These are phyloP conservation scores for Phytophthora constricta DNA, from an alignment of 352 stramenopile genomes.

Conservation along the genomic window DNA sequence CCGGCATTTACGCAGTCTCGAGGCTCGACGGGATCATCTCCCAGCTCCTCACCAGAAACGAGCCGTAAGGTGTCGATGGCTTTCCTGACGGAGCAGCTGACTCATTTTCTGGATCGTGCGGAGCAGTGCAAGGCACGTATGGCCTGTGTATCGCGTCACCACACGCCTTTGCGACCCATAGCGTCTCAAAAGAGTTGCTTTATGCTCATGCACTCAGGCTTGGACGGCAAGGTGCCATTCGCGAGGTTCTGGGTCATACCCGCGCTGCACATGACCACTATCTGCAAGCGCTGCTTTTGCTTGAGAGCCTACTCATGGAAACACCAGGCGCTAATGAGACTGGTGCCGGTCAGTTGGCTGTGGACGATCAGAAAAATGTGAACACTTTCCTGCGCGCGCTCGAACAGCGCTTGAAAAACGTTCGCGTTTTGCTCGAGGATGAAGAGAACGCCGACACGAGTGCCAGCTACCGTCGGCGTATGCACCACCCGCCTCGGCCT, in stretches of 20 bases:
- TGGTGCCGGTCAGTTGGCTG: slow-evolving; percentile 24
- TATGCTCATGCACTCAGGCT: slow-evolving; percentile 70
- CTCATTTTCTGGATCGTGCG: slow-evolving; percentile 62
- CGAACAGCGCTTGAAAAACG: slow-evolving; percentile 60
- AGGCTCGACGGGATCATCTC: slow-evolving; percentile 27
- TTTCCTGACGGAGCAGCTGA: slow-evolving; percentile 69
- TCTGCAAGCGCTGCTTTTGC: slow-evolving; percentile 59
- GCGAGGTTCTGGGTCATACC: slow-evolving; percentile 72
- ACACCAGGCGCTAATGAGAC: slow-evolving; percentile 16
- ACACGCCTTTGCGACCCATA: slow-evolving; percentile 17
- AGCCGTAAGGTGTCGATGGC: slow-evolving; percentile 69
- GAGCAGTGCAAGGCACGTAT: slow-evolving; percentile 72
- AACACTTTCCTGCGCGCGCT: slow-evolving; percentile 55
- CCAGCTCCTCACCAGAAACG: slow-evolving; percentile 32
- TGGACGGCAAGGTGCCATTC: slow-evolving; percentile 67
- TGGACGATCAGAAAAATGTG: slow-evolving; percentile 64
- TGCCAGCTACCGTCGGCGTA: slow-evolving; percentile 12
- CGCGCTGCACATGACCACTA: slow-evolving; percentile 65
- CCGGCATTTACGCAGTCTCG: slow-evolving; percentile 32
- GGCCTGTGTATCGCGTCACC: slow-evolving; percentile 26
- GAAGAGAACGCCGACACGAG: slow-evolving; percentile 17
- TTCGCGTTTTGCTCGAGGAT: slow-evolving; percentile 42
- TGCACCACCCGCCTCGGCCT: slow-evolving; percentile 21
- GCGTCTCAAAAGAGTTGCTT: slow-evolving; percentile 65
- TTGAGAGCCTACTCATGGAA: slow-evolving; percentile 72